Evolutionary conservation across 2,329 filamentous ascomycete species (phyloP), one percentile per base, ranked within the genome.

Genomic region (Nannizzia gypsea): DNA sequence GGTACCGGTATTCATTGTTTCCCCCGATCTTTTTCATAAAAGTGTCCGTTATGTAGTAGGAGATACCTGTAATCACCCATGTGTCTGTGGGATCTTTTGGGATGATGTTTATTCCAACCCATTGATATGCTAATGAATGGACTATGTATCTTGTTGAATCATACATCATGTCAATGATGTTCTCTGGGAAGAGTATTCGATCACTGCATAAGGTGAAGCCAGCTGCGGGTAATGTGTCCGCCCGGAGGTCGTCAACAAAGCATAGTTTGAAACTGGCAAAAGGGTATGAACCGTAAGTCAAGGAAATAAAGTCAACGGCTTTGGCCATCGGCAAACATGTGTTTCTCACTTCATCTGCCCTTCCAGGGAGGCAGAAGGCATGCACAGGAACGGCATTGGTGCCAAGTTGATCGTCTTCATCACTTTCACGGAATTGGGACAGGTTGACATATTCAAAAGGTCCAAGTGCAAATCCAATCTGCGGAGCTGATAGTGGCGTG

Each of bases 391-490:
- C 83, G 0, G 91, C 90, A 68, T 90, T 95, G 64, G 87, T 84
- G 2, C 90, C 90, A 59, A 99, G 82, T 70, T 91, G 90, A 66
- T 95, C 90, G 68, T 96, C 91, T 65, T 96, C 89, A 66, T 95
- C 90, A 63, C 90, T 89, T 52, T 91, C 89, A 57, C 95, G 85
- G 67, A 89, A 96, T 66, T 92, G 88, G 1, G 89, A 87, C 3
- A 99, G 78, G 69, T 96, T 89, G 58, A 97, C 86, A 66, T 92
- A 87, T 72, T 97, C 90, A 70, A 99, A 99, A 0, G 95, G 93
- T 0, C 95, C 93, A 60, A 97, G 83, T 1, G 90, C 89, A 71
- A 99, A 96, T 3, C 91, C 92, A 64, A 99, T 85, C 70, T 97
- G 92, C 63, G 91, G 88, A 1, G 92, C 87, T 0, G 90, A 85